Evolutionary conservation across 352 stramenopile genomes (phyloP).

Genomic region (Phytophthora macrochlamydospora): DNA sequence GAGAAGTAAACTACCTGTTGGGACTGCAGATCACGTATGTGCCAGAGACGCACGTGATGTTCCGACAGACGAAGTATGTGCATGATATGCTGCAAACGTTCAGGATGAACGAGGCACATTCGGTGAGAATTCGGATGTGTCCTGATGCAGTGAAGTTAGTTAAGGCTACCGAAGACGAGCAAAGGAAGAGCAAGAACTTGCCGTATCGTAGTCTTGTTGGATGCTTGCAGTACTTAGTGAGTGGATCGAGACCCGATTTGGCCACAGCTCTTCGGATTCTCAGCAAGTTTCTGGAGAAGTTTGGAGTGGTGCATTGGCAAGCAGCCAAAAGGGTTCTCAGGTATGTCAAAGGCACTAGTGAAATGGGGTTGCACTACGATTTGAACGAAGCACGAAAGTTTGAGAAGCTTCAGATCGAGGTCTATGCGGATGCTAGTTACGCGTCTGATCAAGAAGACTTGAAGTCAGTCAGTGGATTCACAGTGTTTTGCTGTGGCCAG

Average conservation of each 20-base stretch:
- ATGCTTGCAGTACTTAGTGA: constrained; percentile 16
- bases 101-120: constrained; percentile 7
- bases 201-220: constrained; percentile 13
- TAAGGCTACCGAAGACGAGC: constrained; percentile 5
- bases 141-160: constrained; percentile 4
- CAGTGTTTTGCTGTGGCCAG: constrained; percentile 18
- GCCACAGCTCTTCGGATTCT: constrained; percentile 7
- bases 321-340: constrained; percentile 12
- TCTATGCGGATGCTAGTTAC: constrained; percentile 20
- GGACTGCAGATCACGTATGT: constrained; percentile 13
- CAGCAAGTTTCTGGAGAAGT: constrained; percentile 14
- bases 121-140: constrained; percentile 14
- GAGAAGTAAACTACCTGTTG: constrained; percentile 11
- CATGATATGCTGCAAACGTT: constrained; percentile 17
- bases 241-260: constrained; percentile 7
- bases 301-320: constrained; percentile 5
- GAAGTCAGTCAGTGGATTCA: constrained; percentile 20
- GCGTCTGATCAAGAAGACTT: constrained; percentile 14
- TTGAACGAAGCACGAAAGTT: constrained; percentile 3
- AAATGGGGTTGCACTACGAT: constrained; percentile 10
- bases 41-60: constrained; percentile 4
- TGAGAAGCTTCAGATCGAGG: constrained; percentile 18
- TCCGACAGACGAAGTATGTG: constrained; percentile 21
- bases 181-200: constrained; percentile 1
- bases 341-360: neutral